Base-by-base conservation (phyloP, 2,329 filamentous ascomycete species). In the Alternaria longipes region DNA sequence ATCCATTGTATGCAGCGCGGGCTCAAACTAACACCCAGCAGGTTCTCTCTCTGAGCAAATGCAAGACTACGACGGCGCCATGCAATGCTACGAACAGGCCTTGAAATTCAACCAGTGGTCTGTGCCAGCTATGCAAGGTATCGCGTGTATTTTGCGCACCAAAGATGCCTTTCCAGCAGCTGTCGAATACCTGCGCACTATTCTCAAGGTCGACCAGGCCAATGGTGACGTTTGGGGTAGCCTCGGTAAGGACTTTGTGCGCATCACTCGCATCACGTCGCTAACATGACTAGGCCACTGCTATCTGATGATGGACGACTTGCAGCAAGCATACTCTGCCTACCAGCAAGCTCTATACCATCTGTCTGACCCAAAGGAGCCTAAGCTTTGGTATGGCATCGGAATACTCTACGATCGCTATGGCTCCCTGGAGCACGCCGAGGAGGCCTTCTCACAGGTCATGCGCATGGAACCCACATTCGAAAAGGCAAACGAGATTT, bases 381-480 rank as follows among this genome's bases (percentile, higher is more conserved):
- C 95, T 3, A 97, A 97, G 81, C 85, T 99, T 11, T 99, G 95
- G 95, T 99, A 99, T 74, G 95, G 95, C 38, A 99, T 99, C 45
- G 95, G 95, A 40, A 99, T 99, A 46, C 83, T 99, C 1, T 99
- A 99, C 70, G 95, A 99, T 78, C 87, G 95, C 54, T 99, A 98
- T 75, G 95, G 95, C 7, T 97, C 93, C 28, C 87, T 97, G 47
- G 95, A 99, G 73, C 96, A 98, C 78, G 95, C 95, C 68, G 95
- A 98, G 79, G 95, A 98, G 78, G 95, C 95, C 5, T 98, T 98
- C 77, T 97, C 94, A 2, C 93, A 98, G 76, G 95, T 99, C 64
- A 98, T 99, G 95, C 91, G 93, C 70, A 98, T 99, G 90, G 91
- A 97, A 73, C 95, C 94, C 5, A 90, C 93, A 71, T 98, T 98